Evolutionary conservation across 768 basidiomycete species (phyloP), one percentile per base, ranked within the genome.

Genomic region (Kwoniella dejecticola): DNA sequence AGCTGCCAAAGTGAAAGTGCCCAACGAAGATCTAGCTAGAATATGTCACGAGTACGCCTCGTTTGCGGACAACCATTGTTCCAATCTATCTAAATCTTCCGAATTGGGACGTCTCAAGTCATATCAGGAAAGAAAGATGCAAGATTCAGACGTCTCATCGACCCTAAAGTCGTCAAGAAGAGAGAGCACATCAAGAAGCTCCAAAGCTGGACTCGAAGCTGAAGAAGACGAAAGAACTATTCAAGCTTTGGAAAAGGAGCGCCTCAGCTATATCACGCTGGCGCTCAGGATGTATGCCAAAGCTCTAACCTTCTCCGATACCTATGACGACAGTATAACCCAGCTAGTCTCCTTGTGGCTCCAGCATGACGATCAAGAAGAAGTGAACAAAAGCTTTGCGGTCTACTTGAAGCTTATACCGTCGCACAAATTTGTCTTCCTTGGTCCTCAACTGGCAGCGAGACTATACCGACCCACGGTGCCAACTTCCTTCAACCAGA

Each of bases 391-490:
- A 64, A 79, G 49, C 64, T 87, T 75, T 68, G 80, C 36, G 42
- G 66, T 0, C 83, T 86, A 1, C 33, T 75, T 92, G 8, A 77
- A 79, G 47, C 81, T 83, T 1, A 84, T 94, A 38, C 89, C 93
- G 0, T 90, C 93, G 0, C 83, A 85, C 62, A 98, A 98, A 77
- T 89, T 97, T 71, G 84, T 95, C 44, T 91, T 92, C 77, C 83
- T 98, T 55, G 87, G 91, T 10, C 91, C 94, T 79, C 96, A 99
- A 79, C 85, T 99, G 4, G 87, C 92, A 0, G 93, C 95, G n/a
- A 85, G 94, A 7, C 82, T 98, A 29, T 84, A 88, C 12, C 84
- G 80, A 48, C 68, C 72, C 4, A 55, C 60, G 30, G 27, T 19
- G 0, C 75, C 8, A 55, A 76, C 26, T 69, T 74, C 23, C 0